Base-by-base conservation (phyloP, 345 rosid species). In the Carallia pectinifolia region DNA sequence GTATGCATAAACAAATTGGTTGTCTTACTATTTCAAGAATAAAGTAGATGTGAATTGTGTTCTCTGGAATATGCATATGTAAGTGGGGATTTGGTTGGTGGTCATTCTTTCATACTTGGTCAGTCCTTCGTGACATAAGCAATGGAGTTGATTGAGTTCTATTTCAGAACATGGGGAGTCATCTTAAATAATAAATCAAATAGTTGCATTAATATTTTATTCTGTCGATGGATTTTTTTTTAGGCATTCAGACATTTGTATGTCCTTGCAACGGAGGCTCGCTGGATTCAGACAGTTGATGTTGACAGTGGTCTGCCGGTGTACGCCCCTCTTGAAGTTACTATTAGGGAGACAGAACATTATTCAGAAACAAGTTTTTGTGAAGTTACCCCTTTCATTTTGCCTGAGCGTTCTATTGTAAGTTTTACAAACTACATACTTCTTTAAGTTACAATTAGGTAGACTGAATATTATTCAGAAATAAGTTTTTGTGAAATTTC, bases 221-320 rank as follows among this genome's bases (percentile, higher is more conserved):
- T 63, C 62, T 71, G 10, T 31, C 58, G 16, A 44, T 65, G 73
- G 67, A 66, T 64, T 40, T 23, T 53, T 73, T 81, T 82, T 64
- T 83, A 94, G 98, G 98, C 98, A 71, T 90, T 94, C 83, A 87
- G 98, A 84, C 97, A 94, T 84, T 77, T 94, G 58, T 91, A 94
- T 66, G 98, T 94, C 70, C 97, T 94, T 52, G 96, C 97, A 61
- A 82, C 96, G 13, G 98, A 94, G 76, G 93, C 93, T 81, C 97
- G 98, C 70, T 91, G 94, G 96, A 81, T 94, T 82, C 97, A 90
- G 80, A 94, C 97, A 44, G 82, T 95, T 74, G 99, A 95, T 82
- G 97, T 95, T 75, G 97, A 92, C 83, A 87, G 93, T 53, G 96
- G 97, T 79, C 83, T 88, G 36, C 96, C 97, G 62, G 99, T 95